These are phyloP conservation scores for Tylopilus cervinicoccineus DNA, from an alignment of 768 basidiomycete species.

Conservation along the genomic window DNA sequence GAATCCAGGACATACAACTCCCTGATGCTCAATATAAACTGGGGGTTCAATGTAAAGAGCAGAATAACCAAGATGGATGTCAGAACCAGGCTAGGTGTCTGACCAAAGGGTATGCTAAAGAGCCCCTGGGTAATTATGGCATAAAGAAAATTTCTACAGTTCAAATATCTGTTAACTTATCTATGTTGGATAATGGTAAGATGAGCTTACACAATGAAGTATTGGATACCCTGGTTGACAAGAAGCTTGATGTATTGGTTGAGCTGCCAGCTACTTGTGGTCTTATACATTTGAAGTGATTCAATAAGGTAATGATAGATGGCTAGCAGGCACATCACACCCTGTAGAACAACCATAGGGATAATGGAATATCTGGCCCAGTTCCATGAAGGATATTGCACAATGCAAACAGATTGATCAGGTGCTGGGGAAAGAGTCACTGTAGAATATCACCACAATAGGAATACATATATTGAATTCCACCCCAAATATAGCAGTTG, in stretches of 20 bases:
- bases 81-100: background rate
- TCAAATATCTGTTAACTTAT: background rate
- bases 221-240: conserved; percentile 4
- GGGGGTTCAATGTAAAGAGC: background rate
- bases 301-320: background rate
- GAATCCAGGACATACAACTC: background rate
- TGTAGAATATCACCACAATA: background rate
- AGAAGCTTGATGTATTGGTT: conserved; percentile 8
- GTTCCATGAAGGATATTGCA: conserved; percentile 5
- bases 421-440: background rate
- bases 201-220: conserved; percentile 5
- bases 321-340: conserved; percentile 6
- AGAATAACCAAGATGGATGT: background rate
- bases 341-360: conserved; percentile 2
- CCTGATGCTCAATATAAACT: conserved; percentile 7
- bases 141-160: conserved; percentile 1
- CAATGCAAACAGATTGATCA: background rate
- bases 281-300: background rate
- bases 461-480: background rate
- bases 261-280: conserved; percentile 1
- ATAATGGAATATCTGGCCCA: background rate
- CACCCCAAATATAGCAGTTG: background rate
- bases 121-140: background rate
- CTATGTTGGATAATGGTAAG: background rate
- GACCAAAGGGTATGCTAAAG: background rate